Conservation (phyloP, 129 eudicot species). For the Scalesia atractyloides region DNA sequence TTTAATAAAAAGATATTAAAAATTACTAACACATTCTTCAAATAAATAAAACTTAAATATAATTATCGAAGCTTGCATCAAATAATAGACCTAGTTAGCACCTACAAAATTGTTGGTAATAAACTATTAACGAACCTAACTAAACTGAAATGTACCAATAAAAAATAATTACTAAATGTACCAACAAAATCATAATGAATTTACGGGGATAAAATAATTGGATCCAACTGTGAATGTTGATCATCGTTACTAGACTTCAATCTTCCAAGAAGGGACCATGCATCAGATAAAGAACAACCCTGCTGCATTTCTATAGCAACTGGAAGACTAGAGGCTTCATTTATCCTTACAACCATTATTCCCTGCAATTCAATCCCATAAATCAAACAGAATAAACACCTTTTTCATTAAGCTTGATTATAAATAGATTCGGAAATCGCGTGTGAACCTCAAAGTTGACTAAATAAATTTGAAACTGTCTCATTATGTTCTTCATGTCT, state of each 20-base stretch:
- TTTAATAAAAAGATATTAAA: too few relatives aligned
- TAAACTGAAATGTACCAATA: neutral
- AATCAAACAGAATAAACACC: constrained; percentile 8
- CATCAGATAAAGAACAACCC: constrained; percentile 73
- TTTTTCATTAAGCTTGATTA: neutral
- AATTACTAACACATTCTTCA: neutral
- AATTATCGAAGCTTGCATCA: too few relatives aligned
- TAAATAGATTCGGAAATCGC: constrained; percentile 13
- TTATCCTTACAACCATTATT: constrained; percentile 59
- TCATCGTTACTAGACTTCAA: constrained; percentile 42
- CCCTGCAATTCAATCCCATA: constrained; percentile 57
- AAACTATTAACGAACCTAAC: neutral
- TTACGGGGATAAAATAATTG: constrained; percentile 71
- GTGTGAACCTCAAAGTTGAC: constrained; percentile 72
- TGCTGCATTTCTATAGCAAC: constrained; percentile 68
- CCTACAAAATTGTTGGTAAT: too few relatives aligned
- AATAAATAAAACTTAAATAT: neutral
- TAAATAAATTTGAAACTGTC: constrained; percentile 62
- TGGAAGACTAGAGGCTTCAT: constrained; percentile 55
- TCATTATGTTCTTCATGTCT: constrained; percentile 53
- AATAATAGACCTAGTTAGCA: too few relatives aligned
- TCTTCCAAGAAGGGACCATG: constrained; percentile 71
- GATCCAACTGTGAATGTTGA: constrained; percentile 32
- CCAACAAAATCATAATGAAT: neutral
- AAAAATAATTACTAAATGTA: neutral